Evolutionary conservation across 345 rosid species (phyloP).

Genomic region (Eucalyptus marginata): DNA sequence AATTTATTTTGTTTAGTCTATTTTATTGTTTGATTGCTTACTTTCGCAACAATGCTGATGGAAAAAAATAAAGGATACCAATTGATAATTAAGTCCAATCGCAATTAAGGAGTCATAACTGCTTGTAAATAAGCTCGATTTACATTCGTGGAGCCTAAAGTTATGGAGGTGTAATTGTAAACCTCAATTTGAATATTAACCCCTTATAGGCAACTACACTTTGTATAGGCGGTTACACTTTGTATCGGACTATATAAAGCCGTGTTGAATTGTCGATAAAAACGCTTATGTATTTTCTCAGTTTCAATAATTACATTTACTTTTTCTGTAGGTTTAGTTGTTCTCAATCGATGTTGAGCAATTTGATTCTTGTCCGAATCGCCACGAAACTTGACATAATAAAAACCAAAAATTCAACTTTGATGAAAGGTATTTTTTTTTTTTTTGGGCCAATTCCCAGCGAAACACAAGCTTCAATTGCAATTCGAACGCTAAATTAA

Average conservation of each 20-base stretch:
- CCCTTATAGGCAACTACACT: no score
- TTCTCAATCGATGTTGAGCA: neutral
- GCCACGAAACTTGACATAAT: neutral
- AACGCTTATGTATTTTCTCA: neutral
- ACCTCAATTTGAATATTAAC: no score
- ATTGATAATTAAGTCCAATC: no score
- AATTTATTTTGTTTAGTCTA: accelerated
- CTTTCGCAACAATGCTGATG: accelerated
- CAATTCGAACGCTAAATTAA: neutral
- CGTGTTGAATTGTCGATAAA: neutral
- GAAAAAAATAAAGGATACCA: no score
- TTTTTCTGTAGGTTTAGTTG: no score
- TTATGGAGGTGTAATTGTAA: no score
- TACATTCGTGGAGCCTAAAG: no score
- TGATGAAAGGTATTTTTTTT: no score
- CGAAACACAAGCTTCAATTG: neutral
- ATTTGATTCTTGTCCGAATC: neutral
- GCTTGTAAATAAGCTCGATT: no score
- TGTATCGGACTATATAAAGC: neutral
- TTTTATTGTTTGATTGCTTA: no score
- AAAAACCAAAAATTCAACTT: neutral
- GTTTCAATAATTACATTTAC: no score
- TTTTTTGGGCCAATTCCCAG: neutral
- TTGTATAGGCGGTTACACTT: neutral
- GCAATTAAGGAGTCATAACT: no score